A percentile compares a stretch with the other conserved stretches of the same genome.
Conservation (phyloP, 352 stramenopile species). For the Poterioochromonas sp. region DNA sequence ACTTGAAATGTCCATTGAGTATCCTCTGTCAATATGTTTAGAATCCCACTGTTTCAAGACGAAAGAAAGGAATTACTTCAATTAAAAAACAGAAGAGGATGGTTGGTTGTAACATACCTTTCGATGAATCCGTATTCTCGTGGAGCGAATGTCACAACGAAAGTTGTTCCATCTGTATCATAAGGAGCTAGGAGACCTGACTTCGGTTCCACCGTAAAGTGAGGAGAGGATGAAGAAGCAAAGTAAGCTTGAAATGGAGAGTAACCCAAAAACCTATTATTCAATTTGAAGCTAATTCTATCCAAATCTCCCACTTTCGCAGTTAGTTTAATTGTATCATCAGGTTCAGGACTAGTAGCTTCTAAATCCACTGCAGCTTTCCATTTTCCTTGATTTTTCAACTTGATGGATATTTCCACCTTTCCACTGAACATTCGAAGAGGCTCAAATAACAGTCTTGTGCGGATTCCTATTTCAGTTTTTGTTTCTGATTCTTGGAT, state of each 20-base stretch:
- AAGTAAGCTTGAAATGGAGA: conserved; percentile 71
- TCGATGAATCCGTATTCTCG: conserved; percentile 72
- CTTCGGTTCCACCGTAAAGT: conserved; percentile 71
- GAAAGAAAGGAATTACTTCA: neutral
- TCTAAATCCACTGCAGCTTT: conserved; percentile 70
- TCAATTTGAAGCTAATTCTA: conserved; percentile 68
- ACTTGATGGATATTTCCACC: conserved; percentile 62
- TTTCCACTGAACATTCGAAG: conserved; percentile 65
- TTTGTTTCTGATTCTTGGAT: conserved; percentile 23
- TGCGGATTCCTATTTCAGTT: conserved; percentile 45
- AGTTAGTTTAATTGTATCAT: conserved; percentile 73
- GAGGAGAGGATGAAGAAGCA: conserved; percentile 64
- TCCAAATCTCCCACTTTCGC: conserved; percentile 69
- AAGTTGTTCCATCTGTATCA: conserved; percentile 60
- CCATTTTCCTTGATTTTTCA: conserved; percentile 62
- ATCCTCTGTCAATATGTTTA: neutral
- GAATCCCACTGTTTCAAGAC: neutral
- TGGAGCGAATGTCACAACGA: conserved; percentile 76
- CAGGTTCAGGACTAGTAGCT: conserved; percentile 60
- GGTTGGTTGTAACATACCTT: neutral
- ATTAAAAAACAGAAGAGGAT: neutral
- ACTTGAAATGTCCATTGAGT: neutral
- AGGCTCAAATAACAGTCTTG: conserved; percentile 65
- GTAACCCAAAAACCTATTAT: conserved; percentile 66
- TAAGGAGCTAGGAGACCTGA: conserved; percentile 63